phyloP scores from a whole-genome alignment of 352 stramenopile genomes.

The Pythium aphanidermatum region DNA sequence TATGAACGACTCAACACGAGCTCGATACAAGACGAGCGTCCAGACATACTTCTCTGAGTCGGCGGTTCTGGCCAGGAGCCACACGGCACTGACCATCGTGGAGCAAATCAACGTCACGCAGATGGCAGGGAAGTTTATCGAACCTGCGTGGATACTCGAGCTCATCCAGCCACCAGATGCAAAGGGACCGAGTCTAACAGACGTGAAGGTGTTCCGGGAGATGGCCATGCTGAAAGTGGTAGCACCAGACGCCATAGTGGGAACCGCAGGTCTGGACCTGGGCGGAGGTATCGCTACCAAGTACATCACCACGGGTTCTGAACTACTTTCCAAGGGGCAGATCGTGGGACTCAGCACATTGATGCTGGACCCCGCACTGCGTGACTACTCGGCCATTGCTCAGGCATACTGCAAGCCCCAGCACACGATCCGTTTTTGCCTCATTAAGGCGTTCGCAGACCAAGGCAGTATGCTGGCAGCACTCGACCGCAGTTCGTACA shows the following conservation, averaged over 20 bases:
- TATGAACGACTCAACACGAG: background rate
- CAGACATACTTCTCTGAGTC: conserved; percentile 1
- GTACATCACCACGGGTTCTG: conserved; percentile 1
- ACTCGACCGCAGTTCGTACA: background rate
- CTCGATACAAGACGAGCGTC: background rate
- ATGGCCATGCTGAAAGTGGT: conserved; percentile 3
- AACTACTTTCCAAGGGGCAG: background rate
- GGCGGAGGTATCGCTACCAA: background rate
- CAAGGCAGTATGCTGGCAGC: conserved; percentile 1
- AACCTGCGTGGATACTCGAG: background rate
- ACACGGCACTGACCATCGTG: background rate
- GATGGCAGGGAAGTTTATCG: background rate
- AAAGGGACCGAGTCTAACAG: background rate
- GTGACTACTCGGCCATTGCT: conserved; percentile 1
- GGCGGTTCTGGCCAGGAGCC: background rate
- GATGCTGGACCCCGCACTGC: background rate
- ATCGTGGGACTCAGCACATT: background rate
- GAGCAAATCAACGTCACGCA: conserved; percentile 1
- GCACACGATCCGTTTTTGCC: conserved; percentile 5
- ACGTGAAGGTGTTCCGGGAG: background rate
- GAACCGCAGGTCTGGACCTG: background rate
- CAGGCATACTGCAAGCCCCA: conserved; percentile 5
- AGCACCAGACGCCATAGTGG: background rate
- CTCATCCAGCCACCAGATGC: background rate
- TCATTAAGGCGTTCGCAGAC: conserved; percentile 4